Percentiles rank a stretch among this genome's conserved stretches.
Conservation (phyloP, 2,329 filamentous ascomycete genomes). For the Nemania sp. region DNA sequence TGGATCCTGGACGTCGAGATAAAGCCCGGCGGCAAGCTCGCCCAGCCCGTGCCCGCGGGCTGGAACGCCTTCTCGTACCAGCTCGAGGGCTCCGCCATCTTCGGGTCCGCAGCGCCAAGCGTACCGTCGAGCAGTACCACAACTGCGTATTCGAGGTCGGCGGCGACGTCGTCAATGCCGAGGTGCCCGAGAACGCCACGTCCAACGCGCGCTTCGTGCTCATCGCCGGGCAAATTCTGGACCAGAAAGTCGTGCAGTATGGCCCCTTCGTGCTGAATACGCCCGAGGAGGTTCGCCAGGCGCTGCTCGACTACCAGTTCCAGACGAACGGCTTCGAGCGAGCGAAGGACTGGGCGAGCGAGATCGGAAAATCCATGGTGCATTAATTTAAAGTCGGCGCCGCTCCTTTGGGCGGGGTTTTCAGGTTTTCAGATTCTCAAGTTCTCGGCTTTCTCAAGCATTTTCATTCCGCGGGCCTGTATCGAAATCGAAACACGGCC, state of each 20-base stretch:
- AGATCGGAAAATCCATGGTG: constrained; percentile 48
- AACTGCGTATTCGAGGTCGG: constrained; percentile 85
- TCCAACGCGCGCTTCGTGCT: constrained; percentile 59
- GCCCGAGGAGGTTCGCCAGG: constrained; percentile 67
- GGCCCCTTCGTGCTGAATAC: constrained; percentile 70
- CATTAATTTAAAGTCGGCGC: constrained; percentile 24
- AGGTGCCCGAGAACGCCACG: constrained; percentile 68
- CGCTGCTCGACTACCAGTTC: constrained; percentile 68
- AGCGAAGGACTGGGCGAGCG: constrained; percentile 70
- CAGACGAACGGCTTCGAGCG: constrained; percentile 71
- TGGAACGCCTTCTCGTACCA: constrained; percentile 94
- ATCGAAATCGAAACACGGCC: not conserved
- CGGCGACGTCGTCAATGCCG: constrained; percentile 75
- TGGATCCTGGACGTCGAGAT: constrained; percentile 89
- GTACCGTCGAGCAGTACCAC: constrained; percentile 71
- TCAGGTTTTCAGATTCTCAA: too few species aligned
- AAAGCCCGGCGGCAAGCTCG: constrained; percentile 75
- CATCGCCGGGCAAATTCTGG: constrained; percentile 70
- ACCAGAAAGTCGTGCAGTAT: constrained; percentile 73
- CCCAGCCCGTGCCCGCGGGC: constrained; percentile 73
- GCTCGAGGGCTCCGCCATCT: constrained; percentile 72
- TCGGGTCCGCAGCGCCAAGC: constrained; percentile 57
- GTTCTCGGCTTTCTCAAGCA: too few species aligned
- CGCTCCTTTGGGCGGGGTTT: too few species aligned
- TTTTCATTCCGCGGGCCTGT: too few species aligned